These are phyloP conservation scores for Mortierella sp. DNA, from an alignment of 371 early-diverging fungal genomes.

Conservation along the genomic window DNA sequence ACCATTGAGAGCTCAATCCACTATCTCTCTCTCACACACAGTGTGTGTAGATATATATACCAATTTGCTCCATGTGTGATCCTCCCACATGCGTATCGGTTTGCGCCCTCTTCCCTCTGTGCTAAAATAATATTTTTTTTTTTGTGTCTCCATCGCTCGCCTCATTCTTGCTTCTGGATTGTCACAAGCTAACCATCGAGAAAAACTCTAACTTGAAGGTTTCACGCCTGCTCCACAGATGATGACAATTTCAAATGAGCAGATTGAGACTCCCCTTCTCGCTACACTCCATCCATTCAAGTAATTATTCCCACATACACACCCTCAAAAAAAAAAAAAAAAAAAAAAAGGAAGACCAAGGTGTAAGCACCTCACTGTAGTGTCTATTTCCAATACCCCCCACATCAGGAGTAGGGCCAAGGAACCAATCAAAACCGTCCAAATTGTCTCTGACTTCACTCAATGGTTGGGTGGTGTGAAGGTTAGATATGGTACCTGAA, in stretches of 20 bases:
- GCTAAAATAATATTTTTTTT: background rate
- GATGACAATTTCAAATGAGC: background rate
- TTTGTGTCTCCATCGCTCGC: conserved; percentile 8
- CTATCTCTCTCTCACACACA: too few species aligned
- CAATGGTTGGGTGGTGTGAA: background rate
- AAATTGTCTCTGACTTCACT: background rate
- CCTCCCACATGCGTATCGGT: too few species aligned
- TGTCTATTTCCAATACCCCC: too few species aligned
- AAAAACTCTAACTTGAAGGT: conserved; percentile 28
- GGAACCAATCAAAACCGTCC: conserved; percentile 22
- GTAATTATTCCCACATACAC: too few species aligned
- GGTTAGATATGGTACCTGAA: conserved; percentile 17
- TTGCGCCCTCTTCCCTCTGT: too few species aligned
- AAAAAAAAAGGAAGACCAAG: background rate
- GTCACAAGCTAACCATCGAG: conserved; percentile 25
- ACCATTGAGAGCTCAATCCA: too few species aligned
- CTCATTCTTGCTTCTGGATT: conserved; percentile 5
- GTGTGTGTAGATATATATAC: too few species aligned
- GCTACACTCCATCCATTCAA: background rate
- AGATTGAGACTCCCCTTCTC: background rate
- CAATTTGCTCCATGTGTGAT: too few species aligned
- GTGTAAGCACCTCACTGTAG: too few species aligned
- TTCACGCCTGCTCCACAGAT: too few species aligned
- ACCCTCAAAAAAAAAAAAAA: too few species aligned
- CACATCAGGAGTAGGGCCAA: too few species aligned